Evolutionary conservation across 225 moss, liverwort and hornwort species (phyloP).

Genomic region (Neckera pumila): DNA sequence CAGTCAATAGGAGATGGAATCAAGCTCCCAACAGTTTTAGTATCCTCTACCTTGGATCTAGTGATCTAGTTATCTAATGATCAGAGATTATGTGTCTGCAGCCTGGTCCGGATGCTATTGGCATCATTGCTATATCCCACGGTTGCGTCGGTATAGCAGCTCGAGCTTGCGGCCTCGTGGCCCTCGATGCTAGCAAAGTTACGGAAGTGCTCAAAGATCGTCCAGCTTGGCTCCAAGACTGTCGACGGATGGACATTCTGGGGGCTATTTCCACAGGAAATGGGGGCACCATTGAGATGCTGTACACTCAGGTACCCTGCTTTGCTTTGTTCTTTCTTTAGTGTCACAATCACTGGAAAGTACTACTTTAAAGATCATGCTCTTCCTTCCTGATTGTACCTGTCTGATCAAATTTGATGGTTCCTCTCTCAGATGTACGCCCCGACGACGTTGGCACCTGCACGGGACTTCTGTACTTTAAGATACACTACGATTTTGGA

Average conservation of each 20-base stretch:
- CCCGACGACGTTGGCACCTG: constrained; percentile 90
- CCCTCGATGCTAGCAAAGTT: constrained; percentile 94
- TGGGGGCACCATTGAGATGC: constrained; percentile 79
- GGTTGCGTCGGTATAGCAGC: constrained; percentile 99
- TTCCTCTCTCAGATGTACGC: constrained; percentile 75
- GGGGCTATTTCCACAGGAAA: constrained; percentile 84
- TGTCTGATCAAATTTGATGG: constrained; percentile 13
- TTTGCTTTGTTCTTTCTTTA: neutral
- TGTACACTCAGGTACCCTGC: constrained; percentile 71
- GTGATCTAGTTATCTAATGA: neutral
- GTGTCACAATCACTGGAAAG: neutral
- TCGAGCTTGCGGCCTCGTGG: constrained; percentile 99
- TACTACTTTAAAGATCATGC: constrained; percentile 14
- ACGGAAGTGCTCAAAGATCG: constrained; percentile 93
- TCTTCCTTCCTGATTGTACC: neutral
- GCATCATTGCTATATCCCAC: constrained; percentile 99
- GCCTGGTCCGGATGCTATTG: constrained; percentile 99
- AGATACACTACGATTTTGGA: constrained; percentile 94
- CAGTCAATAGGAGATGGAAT: neutral
- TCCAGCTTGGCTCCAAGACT: constrained; percentile 93
- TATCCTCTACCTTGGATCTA: neutral
- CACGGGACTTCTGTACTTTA: constrained; percentile 91
- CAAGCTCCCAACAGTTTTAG: neutral
- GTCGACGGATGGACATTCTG: constrained; percentile 87
- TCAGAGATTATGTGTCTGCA: constrained; percentile 8